These are phyloP conservation scores for Kodamaea kaohsiungensis DNA, from an alignment of 805 yeast species.

Conservation along the genomic window DNA sequence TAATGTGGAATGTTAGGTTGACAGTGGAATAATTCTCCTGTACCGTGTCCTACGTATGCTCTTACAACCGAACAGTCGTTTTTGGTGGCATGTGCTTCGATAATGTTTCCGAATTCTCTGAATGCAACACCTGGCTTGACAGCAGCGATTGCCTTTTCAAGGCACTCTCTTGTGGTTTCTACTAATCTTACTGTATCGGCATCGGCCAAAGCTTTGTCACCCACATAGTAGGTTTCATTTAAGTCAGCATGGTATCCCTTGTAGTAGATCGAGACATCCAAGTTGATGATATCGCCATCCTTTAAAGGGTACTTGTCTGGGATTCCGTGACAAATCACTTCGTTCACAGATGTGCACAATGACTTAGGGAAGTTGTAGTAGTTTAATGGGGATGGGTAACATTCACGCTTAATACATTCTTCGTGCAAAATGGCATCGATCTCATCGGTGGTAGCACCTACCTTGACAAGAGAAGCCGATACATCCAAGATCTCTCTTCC, in stretches of 20 bases:
- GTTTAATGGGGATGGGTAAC: slow-evolving; percentile 94
- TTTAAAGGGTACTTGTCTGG: slow-evolving; percentile 85
- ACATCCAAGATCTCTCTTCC: slow-evolving; percentile 89
- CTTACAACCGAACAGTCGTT: slow-evolving; percentile 85
- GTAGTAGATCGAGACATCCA: slow-evolving; percentile 83
- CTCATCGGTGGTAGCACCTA: slow-evolving; percentile 93
- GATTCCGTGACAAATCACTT: slow-evolving; percentile 94
- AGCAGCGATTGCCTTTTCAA: slow-evolving; percentile 76
- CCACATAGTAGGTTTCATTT: slow-evolving; percentile 96
- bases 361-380: slow-evolving; percentile 93
- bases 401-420: slow-evolving; percentile 84
- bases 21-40: slow-evolving; percentile 82
- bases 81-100: slow-evolving; percentile 81
- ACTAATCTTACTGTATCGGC: slow-evolving; percentile 85
- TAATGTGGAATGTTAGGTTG: slow-evolving; percentile 94
- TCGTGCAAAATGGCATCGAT: slow-evolving; percentile 83
- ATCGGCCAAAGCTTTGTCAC: slow-evolving; percentile 79
- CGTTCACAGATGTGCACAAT: slow-evolving; percentile 91
- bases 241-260: slow-evolving; percentile 92
- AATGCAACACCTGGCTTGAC: slow-evolving; percentile 93
- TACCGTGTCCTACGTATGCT: slow-evolving; percentile 93
- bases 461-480: slow-evolving; percentile 79
- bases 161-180: slow-evolving; percentile 82
- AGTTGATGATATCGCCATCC: slow-evolving; percentile 93
- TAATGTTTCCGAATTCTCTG: slow-evolving; percentile 82